Conservation (phyloP, 1,139 yeast species). For the Diutina pseudorugosa region DNA sequence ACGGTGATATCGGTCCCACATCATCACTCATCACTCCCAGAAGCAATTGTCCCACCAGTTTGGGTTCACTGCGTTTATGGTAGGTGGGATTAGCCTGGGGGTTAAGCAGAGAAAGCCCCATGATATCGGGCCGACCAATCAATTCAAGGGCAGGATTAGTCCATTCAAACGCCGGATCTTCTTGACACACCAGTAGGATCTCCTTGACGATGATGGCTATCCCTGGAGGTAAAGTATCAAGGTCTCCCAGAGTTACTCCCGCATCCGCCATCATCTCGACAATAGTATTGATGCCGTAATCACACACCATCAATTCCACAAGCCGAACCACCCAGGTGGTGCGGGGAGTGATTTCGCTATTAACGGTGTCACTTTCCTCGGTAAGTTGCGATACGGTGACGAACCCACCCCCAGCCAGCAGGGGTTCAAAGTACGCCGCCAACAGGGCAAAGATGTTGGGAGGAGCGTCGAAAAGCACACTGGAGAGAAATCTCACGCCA, state of each 20-base stretch:
- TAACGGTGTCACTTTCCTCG: conserved; percentile 53
- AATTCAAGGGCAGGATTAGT: conserved; percentile 38
- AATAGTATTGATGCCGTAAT: conserved; percentile 39
- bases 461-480: conserved; percentile 34
- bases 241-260: conserved; percentile 35
- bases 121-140: conserved; percentile 58
- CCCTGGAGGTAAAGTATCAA: conserved; percentile 70
- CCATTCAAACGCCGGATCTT: conserved; percentile 40
- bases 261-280: conserved; percentile 48
- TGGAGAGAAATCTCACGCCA: conserved; percentile 23
- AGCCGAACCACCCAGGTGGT: conserved; percentile 44
- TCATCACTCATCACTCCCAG: neutral
- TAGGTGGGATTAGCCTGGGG: conserved; percentile 1
- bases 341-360: conserved; percentile 50
- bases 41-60: neutral
- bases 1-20: conserved; percentile 6
- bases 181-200: conserved; percentile 45
- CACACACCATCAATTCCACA: conserved; percentile 51
- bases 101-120: conserved; percentile 14
- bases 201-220: conserved; percentile 54
- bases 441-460: conserved; percentile 47
- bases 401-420: conserved; percentile 29
- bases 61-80: neutral
- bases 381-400: conserved; percentile 58
- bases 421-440: conserved; percentile 9